Percentiles rank a stretch among this genome's conserved stretches.
Evolutionary conservation across 2,329 filamentous ascomycete species (phyloP).

Genomic region (Zymoseptoria ardabiliae): DNA sequence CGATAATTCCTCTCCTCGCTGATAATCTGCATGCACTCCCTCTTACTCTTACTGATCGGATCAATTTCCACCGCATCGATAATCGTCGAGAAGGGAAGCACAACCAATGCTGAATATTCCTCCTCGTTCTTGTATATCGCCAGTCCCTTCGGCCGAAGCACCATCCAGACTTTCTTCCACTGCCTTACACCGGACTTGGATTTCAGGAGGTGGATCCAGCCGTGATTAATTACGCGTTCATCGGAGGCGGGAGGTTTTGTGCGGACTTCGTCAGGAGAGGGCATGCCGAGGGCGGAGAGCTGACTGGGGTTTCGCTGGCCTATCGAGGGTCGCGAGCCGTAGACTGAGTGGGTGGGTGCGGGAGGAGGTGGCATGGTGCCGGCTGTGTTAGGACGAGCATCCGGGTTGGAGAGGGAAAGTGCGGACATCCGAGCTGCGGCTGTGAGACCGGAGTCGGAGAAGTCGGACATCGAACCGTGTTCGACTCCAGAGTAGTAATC

Average conservation of each 20-base stretch:
- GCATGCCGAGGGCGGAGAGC: constrained; percentile 46
- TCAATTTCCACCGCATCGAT: constrained; percentile 92
- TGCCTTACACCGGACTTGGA: constrained; percentile 76
- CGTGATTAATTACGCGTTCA: constrained; percentile 89
- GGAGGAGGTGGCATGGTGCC: constrained; percentile 22
- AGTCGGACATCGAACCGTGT: constrained; percentile 75
- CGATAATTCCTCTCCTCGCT: constrained; percentile 67
- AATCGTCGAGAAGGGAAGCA: constrained; percentile 69
- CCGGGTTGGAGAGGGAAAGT: constrained; percentile 25
- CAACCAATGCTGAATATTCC: constrained; percentile 80
- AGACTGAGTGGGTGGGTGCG: constrained; percentile 28
- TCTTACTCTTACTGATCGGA: constrained; percentile 74
- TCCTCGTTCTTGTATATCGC: constrained; percentile 87
- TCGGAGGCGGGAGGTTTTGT: constrained; percentile 37
- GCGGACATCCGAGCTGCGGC: constrained; percentile 28
- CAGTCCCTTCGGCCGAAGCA: constrained; percentile 75
- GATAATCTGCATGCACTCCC: constrained; percentile 84
- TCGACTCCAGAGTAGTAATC: constrained; percentile 58
- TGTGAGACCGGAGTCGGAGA: constrained; percentile 48
- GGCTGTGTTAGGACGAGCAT: constrained; percentile 27
- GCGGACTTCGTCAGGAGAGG: constrained; percentile 27
- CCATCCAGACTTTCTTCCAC: constrained; percentile 93
- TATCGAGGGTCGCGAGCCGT: constrained; percentile 27
- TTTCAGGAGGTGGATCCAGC: constrained; percentile 77
- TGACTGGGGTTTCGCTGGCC: constrained; percentile 53